These are phyloP conservation scores for Annona cherimola DNA, from an alignment of 164 flowering plant species.

Conservation along the genomic window DNA sequence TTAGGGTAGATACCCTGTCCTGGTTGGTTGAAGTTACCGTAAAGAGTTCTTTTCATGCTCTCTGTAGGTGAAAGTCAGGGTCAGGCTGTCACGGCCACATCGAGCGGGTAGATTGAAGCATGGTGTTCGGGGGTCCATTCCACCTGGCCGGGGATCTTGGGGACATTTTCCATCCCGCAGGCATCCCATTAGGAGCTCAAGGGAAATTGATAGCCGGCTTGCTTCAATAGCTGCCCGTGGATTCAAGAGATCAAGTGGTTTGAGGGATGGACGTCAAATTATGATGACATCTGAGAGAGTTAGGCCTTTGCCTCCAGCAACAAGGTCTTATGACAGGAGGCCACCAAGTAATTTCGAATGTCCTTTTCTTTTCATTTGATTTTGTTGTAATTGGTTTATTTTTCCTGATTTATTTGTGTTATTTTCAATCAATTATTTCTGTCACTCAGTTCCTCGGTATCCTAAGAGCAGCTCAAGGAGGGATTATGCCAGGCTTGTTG, in stretches of 20 bases:
- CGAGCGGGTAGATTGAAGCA: conserved; percentile 73
- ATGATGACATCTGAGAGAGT: conserved; percentile 52
- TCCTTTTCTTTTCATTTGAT: background rate
- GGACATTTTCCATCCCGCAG: conserved; percentile 37
- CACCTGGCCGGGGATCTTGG: conserved; percentile 55
- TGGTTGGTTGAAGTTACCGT: background rate
- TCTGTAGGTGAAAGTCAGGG: conserved; percentile 85
- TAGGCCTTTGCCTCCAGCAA: conserved; percentile 63
- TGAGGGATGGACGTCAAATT: conserved; percentile 62
- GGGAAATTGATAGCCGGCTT: conserved; percentile 39
- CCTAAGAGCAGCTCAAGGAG: conserved; percentile 74
- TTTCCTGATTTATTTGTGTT: background rate
- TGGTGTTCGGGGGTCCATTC: conserved; percentile 33
- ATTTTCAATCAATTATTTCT: background rate
- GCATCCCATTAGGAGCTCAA: conserved; percentile 36
- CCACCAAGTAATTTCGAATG: conserved; percentile 49
- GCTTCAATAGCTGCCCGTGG: conserved; percentile 38
- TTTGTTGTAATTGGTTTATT: background rate
- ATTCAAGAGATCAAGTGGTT: conserved; percentile 45
- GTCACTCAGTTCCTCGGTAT: conserved; percentile 57
- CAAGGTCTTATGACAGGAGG: conserved; percentile 73
- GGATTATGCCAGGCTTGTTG: conserved; percentile 70
- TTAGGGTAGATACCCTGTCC: no score
- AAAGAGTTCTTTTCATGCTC: background rate
- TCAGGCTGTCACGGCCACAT: conserved; percentile 88